A percentile compares a stretch with the other conserved stretches of the same genome.
These are phyloP conservation scores for Coemansia sp. DNA, from an alignment of 192 early-diverging fungal species.

Conservation along the genomic window DNA sequence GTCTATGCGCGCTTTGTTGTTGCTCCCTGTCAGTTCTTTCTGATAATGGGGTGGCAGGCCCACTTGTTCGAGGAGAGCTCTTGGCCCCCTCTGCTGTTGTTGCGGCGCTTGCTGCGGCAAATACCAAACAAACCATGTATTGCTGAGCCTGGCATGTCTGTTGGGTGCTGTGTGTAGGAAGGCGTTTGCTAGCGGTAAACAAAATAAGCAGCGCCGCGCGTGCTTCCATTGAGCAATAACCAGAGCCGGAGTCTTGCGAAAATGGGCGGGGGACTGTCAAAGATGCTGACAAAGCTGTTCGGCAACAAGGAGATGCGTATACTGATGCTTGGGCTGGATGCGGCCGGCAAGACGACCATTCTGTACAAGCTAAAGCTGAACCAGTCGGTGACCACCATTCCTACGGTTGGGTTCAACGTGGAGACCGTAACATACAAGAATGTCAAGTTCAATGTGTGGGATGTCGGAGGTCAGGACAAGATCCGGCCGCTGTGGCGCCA, in stretches of 20 bases:
- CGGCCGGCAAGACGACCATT: constrained; percentile 53
- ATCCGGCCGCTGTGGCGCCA: constrained; percentile 84
- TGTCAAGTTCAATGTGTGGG: constrained; percentile 76
- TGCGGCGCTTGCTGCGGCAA: too few species aligned
- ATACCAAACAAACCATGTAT: too few species aligned
- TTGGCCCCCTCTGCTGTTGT: too few species aligned
- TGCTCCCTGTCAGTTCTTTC: too few species aligned
- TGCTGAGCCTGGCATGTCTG: too few species aligned
- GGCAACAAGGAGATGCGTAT: constrained; percentile 56
- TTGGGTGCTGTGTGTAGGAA: too few species aligned
- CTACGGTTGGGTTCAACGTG: constrained; percentile 73
- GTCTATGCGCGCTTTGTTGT: too few species aligned
- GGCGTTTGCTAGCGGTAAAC: too few species aligned
- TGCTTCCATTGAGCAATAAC: too few species aligned
- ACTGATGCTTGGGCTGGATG: constrained; percentile 55
- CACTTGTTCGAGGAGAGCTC: too few species aligned
- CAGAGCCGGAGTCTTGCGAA: not conserved
- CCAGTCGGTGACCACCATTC: constrained; percentile 52
- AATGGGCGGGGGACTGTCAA: constrained; percentile 51
- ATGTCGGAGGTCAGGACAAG: constrained; percentile 90
- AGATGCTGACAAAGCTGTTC: constrained; percentile 51
- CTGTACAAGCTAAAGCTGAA: constrained; percentile 58
- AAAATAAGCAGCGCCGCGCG: too few species aligned
- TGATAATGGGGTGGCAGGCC: too few species aligned
- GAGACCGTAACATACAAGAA: constrained; percentile 86